Evolutionary conservation across 2,329 filamentous ascomycete genomes (phyloP), one percentile per base, ranked within the genome.

Genomic region (Clonostachys rhizophaga): DNA sequence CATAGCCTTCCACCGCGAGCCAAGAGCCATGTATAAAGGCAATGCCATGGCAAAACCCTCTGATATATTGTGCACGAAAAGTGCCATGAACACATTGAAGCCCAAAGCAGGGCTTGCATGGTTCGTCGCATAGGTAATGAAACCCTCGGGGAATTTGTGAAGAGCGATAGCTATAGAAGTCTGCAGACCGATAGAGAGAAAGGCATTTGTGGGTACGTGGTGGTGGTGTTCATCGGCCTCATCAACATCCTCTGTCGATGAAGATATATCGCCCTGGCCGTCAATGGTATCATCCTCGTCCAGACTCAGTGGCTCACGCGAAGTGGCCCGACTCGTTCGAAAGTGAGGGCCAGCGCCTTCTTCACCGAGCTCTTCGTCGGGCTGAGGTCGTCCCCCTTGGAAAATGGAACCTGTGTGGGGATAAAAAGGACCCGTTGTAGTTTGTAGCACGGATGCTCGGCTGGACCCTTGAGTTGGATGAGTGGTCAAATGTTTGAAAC

Each of bases 1-100:
- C 71, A 97, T 94, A 16, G 94, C 92, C 57, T 84, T 86, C 61
- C 81, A 71, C 42, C 91, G 86, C 49, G 84, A 92, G 51, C 86
- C 80, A 34, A 96, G 80, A 2, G 94, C 94, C 58, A 99, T 87
- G 66, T 95, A 99, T 0, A 99, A 75, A 0, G 94, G 94, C 1
- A 99, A 71, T 0, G 91, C 90, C 78, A 99, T 87, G 51, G 91
- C 89, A 62, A 97, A 97, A 2, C 94, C 94, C 70, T 99, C 94
- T 30, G 90, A 91, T 59, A 99, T 95, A 69, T 97, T 99, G 76
- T 99, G 94, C 49, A 99, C 92, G 62, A 96, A 96, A 8, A 99
- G 79, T 1, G 94, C 92, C 65, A 97, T 81, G 69, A 99, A 99
- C 47, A 99, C 90, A 45, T 89, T 87, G 66, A 96, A 83, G 17